Percentiles rank a stretch among this genome's conserved stretches.
Evolutionary conservation across 2,329 filamentous ascomycete species (phyloP).

Genomic region (Conoideocrella luteorostrata): DNA sequence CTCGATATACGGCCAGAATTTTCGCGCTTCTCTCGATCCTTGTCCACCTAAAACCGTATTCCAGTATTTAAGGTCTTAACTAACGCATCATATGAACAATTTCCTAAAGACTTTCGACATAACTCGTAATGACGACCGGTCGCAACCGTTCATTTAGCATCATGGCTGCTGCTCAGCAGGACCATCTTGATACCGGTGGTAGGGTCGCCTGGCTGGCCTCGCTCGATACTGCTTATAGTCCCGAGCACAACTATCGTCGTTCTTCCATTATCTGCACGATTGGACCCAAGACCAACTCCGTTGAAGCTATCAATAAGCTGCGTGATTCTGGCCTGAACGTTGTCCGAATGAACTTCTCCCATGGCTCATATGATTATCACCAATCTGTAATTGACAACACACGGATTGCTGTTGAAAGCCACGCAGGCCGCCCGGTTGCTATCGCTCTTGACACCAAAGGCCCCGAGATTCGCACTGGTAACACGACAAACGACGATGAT

Average conservation of each 20-base stretch:
- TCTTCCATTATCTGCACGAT: slow-evolving; percentile 99
- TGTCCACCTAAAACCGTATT: too few relatives aligned
- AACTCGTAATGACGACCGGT: slow-evolving; percentile 25
- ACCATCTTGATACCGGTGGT: slow-evolving; percentile 75
- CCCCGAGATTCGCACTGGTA: slow-evolving; percentile 55
- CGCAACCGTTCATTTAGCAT: slow-evolving; percentile 30
- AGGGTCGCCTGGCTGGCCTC: slow-evolving; percentile 59
- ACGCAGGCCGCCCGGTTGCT: slow-evolving; percentile 80
- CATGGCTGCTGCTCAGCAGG: slow-evolving; percentile 64
- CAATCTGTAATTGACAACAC: slow-evolving; percentile 97
- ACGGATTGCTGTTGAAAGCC: slow-evolving; percentile 71
- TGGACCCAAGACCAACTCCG: slow-evolving; percentile 97
- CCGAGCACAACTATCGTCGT: slow-evolving; percentile 84
- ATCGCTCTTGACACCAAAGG: slow-evolving; percentile 81
- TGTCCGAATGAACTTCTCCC: slow-evolving; percentile 99
- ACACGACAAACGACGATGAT: slow-evolving; percentile 79
- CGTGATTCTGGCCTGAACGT: slow-evolving; percentile 90
- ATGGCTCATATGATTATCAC: slow-evolving; percentile 77
- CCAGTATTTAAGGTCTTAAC: too few relatives aligned
- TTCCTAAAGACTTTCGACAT: slow-evolving; percentile 4
- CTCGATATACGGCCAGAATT: too few relatives aligned
- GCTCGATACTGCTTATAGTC: slow-evolving; percentile 84
- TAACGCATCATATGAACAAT: too few relatives aligned
- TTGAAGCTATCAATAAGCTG: slow-evolving; percentile 93
- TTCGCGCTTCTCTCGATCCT: too few relatives aligned